Conservation (phyloP, 345 rosid genomes). For the Trapa incisa region DNA sequence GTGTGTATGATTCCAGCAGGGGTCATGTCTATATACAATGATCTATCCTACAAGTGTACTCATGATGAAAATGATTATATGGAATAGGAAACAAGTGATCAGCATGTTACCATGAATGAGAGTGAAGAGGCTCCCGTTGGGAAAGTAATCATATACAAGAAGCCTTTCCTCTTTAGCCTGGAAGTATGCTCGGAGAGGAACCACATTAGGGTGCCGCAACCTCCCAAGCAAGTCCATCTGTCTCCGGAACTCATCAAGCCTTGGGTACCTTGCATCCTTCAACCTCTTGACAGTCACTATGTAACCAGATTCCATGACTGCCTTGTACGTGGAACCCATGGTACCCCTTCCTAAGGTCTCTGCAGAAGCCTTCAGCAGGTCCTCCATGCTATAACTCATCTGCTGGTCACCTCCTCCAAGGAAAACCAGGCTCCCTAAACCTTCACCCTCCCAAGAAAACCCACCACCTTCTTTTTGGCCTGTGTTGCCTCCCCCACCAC, state of each 20-base stretch:
- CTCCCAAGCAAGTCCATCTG: slow-evolving; percentile 70
- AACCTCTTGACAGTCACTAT: slow-evolving; percentile 87
- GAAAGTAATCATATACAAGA: slow-evolving; percentile 89
- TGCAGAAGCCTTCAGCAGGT: slow-evolving; percentile 73
- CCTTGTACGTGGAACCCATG: slow-evolving; percentile 83
- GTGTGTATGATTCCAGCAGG: too few species aligned
- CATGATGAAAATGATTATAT: too few species aligned
- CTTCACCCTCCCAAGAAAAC: slow-evolving; percentile 79
- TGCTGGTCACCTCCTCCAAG: slow-evolving; percentile 62
- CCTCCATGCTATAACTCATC: slow-evolving; percentile 70
- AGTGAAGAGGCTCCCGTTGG: slow-evolving; percentile 89
- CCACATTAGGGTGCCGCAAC: slow-evolving; percentile 69
- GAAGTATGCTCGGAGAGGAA: slow-evolving; percentile 83
- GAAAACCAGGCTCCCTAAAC: slow-evolving; percentile 70
- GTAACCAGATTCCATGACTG: slow-evolving; percentile 86
- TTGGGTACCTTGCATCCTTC: slow-evolving; percentile 67
- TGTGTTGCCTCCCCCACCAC: slow-evolving; percentile 26
- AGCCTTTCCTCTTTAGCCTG: slow-evolving; percentile 91
- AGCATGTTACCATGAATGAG: slow-evolving; percentile 73
- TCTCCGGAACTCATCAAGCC: slow-evolving; percentile 60
- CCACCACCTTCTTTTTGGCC: slow-evolving; percentile 30
- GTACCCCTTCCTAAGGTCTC: slow-evolving; percentile 88
- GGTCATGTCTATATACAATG: too few species aligned
- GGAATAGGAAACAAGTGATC: neutral
- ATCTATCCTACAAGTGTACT: too few species aligned